Base-by-base conservation (phyloP, 78 protist species). In the Protostelium mycophagum region DNA sequence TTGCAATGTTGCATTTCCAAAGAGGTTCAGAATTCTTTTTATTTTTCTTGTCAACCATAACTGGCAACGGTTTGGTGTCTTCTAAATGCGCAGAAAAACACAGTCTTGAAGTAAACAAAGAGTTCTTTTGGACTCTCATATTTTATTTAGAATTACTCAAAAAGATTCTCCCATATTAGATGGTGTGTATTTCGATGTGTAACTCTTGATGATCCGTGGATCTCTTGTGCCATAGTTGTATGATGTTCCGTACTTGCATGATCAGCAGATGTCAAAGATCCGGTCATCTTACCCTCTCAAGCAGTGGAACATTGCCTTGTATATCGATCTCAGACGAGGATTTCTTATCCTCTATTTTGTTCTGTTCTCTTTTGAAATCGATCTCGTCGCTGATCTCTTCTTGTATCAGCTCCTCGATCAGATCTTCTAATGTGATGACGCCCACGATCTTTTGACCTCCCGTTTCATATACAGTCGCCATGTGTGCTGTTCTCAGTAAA, bases 401-500 rank as follows among this genome's bases (percentile, higher is more conserved):
- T 35, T 88, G 91, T 9, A 88, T 63, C 34, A 88, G 91, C 91
- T 88, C 39, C 36, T 23, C 91, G 34, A 88, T 83, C 38, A 88
- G 86, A 37, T 88, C 91, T 63, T 88, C 91, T 36, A 88, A 86
- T 0, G 91, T 88, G 34, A 88, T 36, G 35, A 88, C n/a, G 1
- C 91, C 91, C 5, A 83, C 73, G 36, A 84, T 83, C 37, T 1
- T 37, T 1, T 38, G 31, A 31, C 29, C 10, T 10, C 35, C 86
- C 16, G 5, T 35, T 16, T 5, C 5, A 5, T 1, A 1, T 9
- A 88, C 85, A 28, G 37, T 28, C 25, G 84, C 91, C 91, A 88
- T 88, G 91, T 88, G 91, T 1, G 38, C 91, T 88, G 86, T 88
- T 16, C 31, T 51, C 73, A 25, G 73, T 51, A 25, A 16, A 51